Percentiles rank a stretch among this genome's conserved stretches.
These are phyloP conservation scores for Nevesoporus exiguus DNA, from an alignment of 768 basidiomycete genomes.

Conservation along the genomic window DNA sequence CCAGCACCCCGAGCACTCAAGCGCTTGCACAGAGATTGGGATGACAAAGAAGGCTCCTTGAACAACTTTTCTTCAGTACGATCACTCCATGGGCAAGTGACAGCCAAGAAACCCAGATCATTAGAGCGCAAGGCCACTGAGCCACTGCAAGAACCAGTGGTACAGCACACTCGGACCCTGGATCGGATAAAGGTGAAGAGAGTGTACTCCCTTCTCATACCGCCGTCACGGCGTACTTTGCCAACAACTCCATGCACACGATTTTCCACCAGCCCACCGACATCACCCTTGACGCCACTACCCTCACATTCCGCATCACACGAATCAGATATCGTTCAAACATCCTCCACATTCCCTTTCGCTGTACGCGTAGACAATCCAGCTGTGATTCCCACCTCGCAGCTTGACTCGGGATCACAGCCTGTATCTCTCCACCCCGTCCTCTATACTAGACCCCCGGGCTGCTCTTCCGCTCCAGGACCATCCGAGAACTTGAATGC, in stretches of 20 bases:
- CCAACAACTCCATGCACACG: constrained; percentile 6
- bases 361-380: constrained; percentile 31
- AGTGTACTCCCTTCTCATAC: constrained; percentile 14
- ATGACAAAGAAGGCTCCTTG: constrained; percentile 24
- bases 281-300: constrained; percentile 29
- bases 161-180: constrained; percentile 17
- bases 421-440: constrained; percentile 28
- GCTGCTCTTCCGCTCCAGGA: constrained; percentile 2
- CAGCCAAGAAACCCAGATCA: constrained; percentile 23
- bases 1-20: constrained; percentile 38
- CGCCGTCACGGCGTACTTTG: constrained; percentile 4
- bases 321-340: constrained; percentile 44
- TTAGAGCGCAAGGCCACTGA: constrained; percentile 35
- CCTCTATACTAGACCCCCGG: constrained; percentile 32
- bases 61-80: constrained; percentile 1
- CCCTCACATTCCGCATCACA: constrained; percentile 36
- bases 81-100: constrained; percentile 6
- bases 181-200: constrained; percentile 16
- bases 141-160: constrained; percentile 28
- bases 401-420: constrained; percentile 35
- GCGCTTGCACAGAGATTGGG: constrained; percentile 35
- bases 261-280: constrained; percentile 20
- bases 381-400: constrained; percentile 35
- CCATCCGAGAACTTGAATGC: constrained; percentile 5
- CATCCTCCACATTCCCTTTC: constrained; percentile 39